Evolutionary conservation across 169 alveolate genomes (phyloP), one percentile per base, ranked within the genome.

Genomic region (Toxoplasma gondii): DNA sequence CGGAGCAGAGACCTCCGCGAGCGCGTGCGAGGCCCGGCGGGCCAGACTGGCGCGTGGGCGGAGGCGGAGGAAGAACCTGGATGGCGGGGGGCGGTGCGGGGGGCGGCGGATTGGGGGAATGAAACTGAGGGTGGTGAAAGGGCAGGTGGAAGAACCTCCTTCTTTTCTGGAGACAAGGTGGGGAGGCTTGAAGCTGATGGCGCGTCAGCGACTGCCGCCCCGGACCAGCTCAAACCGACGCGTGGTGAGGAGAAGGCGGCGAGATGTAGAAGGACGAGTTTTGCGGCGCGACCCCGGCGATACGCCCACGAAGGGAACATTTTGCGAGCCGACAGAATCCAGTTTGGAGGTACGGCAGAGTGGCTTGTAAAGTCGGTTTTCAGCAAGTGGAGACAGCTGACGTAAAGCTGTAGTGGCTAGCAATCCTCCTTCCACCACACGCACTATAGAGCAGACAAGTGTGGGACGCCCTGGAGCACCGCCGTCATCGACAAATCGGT

Each of bases 331-430:
- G 90, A 82, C 64, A 38, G 36, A 10, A 82, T 82, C 41, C 90
- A 82, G 90, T 82, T 82, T 43, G 90, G 90, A 2, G 90, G 90
- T 82, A 44, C 38, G 90, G 12, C 58, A 49, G 41, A 69, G 81
- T 4, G 36, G 81, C 41, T 24, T 24, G 4, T 69, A 49, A 4
- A 49, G 22, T 49, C 22, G 58, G 12, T 4, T 12, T 4, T 24
- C 83, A 81, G 41, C 94, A 91, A 39, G 74, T 45, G 86, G 70
- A 81, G 39, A 88, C 78, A 74, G 36, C 38, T 29, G 81, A 4
- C 24, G 81, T 9, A 24, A 45, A 84, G 91, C 70, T n/a, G 38
- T 44, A 45, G 49, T 91, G 54, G n/a, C 91, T 49, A 39, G 78
- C 34, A 27, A 45, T 88, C 31, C 78, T 88, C 45, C 81, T 74